Evolutionary conservation across 805 yeast genomes (phyloP).

Genomic region (Brettanomyces bruxellensis): DNA sequence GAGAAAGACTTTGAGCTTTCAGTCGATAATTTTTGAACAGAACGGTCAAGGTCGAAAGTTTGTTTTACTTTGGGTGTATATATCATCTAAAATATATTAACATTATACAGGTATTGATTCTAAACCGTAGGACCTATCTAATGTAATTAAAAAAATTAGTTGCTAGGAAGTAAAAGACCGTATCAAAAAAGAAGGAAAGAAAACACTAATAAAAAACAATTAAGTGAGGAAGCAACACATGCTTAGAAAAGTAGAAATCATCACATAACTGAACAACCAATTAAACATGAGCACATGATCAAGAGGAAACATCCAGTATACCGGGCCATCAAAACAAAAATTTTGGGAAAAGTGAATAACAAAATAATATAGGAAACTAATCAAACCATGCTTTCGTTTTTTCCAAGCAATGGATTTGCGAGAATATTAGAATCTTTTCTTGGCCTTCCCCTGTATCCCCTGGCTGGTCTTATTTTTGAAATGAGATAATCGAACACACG

Average conservation of each 20-base stretch:
- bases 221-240: not conserved
- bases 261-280: no score
- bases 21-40: not conserved
- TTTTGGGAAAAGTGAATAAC: not conserved
- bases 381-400: slow-evolving; percentile 1
- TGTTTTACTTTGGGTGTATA: not conserved
- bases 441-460: slow-evolving; percentile 13
- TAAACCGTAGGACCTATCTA: no score
- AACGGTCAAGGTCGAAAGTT: not conserved
- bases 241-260: no score
- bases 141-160: no score
- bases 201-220: not conserved
- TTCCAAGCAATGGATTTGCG: slow-evolving; percentile 3
- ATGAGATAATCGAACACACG: not conserved
- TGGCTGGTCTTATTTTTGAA: not conserved
- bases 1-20: slow-evolving; percentile 26
- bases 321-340: not conserved
- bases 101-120: no score
- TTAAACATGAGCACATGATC: no score
- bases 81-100: not conserved
- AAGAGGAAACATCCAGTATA: no score
- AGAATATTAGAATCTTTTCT: slow-evolving; percentile 53
- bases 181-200: not conserved
- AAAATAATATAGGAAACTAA: not conserved
- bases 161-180: no score